A percentile compares a stretch with the other conserved stretches of the same genome.
phyloP scores from a whole-genome alignment of 1,284 basidiomycete genomes.

The Ganoderma boninense region DNA sequence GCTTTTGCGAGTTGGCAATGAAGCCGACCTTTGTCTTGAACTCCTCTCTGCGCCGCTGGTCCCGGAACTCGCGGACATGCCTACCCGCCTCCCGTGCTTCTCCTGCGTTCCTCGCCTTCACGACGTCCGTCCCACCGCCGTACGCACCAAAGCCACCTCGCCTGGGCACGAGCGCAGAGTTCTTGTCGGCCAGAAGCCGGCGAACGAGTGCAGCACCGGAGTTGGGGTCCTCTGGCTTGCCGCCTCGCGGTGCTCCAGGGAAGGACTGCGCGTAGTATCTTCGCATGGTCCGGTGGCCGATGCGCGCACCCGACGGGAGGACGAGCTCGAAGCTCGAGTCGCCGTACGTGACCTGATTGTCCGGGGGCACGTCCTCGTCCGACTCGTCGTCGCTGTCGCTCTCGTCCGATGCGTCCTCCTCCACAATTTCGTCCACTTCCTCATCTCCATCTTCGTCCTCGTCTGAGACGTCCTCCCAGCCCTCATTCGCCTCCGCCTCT shows the following conservation, averaged over 20 bases:
- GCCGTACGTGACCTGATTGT: conserved; percentile 71
- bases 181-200: conserved; percentile 79
- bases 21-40: conserved; percentile 87
- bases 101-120: conserved; percentile 93
- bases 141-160: conserved; percentile 88
- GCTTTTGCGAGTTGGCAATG: conserved; percentile 90
- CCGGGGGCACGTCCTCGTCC: conserved; percentile 55
- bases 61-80: conserved; percentile 88
- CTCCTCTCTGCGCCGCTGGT: conserved; percentile 80
- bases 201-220: conserved; percentile 80
- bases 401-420: conserved; percentile 44
- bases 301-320: conserved; percentile 90
- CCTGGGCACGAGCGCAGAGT: conserved; percentile 83
- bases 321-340: conserved; percentile 91
- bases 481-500: conserved; percentile 59
- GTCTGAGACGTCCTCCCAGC: conserved; percentile 69
- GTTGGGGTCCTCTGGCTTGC: conserved; percentile 66
- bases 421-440: conserved; percentile 64
- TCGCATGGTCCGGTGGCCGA: conserved; percentile 91
- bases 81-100: conserved; percentile 94
- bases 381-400: conserved; percentile 42
- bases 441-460: conserved; percentile 56
- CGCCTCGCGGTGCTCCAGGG: conserved; percentile 46
- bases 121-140: conserved; percentile 81
- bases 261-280: conserved; percentile 92